A percentile compares a stretch with the other conserved stretches of the same genome.
These are phyloP conservation scores for Trichaptum fuscoviolaceum DNA, from an alignment of 768 basidiomycete species.

Conservation along the genomic window DNA sequence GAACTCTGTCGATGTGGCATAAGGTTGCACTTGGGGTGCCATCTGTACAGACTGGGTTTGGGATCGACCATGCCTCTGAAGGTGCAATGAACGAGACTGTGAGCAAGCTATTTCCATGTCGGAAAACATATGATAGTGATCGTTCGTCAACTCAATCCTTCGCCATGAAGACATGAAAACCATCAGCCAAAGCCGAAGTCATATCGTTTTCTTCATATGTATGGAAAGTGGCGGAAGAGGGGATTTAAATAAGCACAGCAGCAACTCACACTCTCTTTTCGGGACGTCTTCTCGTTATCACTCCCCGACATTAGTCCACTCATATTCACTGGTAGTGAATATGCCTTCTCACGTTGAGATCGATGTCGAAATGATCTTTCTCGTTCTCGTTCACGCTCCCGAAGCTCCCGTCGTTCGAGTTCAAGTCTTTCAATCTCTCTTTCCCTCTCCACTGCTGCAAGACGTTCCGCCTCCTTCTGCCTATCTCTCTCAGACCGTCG, in stretches of 20 bases:
- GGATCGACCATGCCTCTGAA: background rate
- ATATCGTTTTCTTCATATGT: background rate
- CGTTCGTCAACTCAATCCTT: too few relatives aligned
- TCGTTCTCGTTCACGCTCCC: slow-evolving; percentile 14
- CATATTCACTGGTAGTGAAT: slow-evolving; percentile 19
- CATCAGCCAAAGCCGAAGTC: background rate
- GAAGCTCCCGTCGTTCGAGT: slow-evolving; percentile 10
- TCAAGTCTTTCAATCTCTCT: background rate
- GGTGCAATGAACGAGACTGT: background rate
- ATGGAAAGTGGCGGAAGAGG: background rate
- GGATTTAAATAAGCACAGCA: background rate
- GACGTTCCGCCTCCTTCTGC: background rate
- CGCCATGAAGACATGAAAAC: too few relatives aligned
- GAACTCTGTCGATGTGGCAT: background rate
- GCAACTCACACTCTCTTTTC: slow-evolving; percentile 14
- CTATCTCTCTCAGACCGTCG: background rate
- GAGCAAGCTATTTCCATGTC: background rate
- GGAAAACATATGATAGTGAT: too few relatives aligned
- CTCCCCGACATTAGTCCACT: slow-evolving; percentile 12
- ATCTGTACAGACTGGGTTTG: background rate
- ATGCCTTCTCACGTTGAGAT: slow-evolving; percentile 12
- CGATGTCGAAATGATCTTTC: slow-evolving; percentile 13
- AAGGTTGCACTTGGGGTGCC: background rate
- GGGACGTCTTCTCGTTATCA: slow-evolving; percentile 14
- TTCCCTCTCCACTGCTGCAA: background rate